Conservation (phyloP, 2,329 filamentous ascomycete genomes). For the Stachybotrys chartarum region DNA sequence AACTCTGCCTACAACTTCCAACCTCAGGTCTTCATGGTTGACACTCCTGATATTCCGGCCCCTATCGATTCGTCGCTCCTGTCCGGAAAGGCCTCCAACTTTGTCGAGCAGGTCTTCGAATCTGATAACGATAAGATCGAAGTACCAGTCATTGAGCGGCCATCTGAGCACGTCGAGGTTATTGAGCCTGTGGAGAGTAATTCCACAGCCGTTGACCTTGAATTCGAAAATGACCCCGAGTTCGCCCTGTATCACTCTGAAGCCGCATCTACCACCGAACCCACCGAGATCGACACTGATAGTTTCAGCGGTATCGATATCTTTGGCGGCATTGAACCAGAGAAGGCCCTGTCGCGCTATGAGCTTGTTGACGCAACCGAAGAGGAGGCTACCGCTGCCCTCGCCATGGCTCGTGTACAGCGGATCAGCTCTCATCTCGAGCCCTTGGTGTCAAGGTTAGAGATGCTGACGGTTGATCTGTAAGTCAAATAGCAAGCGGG, state of each 20-base stretch:
- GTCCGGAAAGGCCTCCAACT: constrained; percentile 62
- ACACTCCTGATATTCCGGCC: constrained; percentile 58
- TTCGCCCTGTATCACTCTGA: constrained; percentile 54
- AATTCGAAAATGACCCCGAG: constrained; percentile 56
- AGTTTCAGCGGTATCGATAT: constrained; percentile 31
- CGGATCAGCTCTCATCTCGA: constrained; percentile 35
- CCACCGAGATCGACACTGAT: constrained; percentile 35
- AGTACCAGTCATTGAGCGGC: constrained; percentile 44
- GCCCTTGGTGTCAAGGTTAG: constrained; percentile 27
- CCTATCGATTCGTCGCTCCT: constrained; percentile 53
- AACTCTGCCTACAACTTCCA: constrained; percentile 52
- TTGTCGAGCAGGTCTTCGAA: constrained; percentile 37
- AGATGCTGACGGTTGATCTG: constrained; percentile 27
- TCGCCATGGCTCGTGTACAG: constrained; percentile 43
- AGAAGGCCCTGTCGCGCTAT: constrained; percentile 57
- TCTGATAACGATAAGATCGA: constrained; percentile 50
- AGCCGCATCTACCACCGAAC: constrained; percentile 12
- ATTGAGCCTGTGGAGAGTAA: background rate
- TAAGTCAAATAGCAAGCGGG: constrained; percentile 10
- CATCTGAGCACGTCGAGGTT: constrained; percentile 20
- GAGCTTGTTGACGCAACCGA: constrained; percentile 56
- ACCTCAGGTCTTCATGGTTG: constrained; percentile 69
- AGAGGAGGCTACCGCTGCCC: constrained; percentile 34
- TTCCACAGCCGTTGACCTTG: constrained; percentile 33
- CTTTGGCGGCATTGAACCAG: constrained; percentile 49